Conservation (phyloP, 768 basidiomycete species). For the Hirschioporus abietinus region DNA sequence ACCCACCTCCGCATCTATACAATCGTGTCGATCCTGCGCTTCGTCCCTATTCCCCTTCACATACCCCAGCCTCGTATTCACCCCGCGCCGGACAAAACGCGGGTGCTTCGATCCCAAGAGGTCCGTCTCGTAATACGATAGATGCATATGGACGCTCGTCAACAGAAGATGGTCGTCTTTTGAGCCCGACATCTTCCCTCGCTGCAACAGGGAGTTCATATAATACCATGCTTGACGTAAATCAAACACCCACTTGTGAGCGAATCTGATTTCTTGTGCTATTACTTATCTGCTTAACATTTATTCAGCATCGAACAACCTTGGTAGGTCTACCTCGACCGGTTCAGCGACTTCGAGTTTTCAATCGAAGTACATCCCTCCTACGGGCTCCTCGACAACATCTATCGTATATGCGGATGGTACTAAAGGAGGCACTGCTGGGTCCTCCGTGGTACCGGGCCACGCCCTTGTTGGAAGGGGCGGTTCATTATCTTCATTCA, state of each 20-base stretch:
- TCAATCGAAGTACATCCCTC: background rate
- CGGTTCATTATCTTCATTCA: background rate
- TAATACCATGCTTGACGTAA: background rate
- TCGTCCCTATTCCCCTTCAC: conserved; percentile 1
- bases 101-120: background rate
- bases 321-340: background rate
- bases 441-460: background rate
- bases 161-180: background rate
- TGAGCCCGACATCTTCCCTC: background rate
- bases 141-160: background rate
- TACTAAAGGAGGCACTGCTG: background rate
- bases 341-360: background rate
- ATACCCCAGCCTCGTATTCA: background rate
- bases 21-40: background rate
- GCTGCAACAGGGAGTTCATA: background rate
- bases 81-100: no score
- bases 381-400: background rate
- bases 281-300: background rate
- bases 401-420: background rate
- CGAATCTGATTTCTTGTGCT: background rate
- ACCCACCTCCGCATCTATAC: background rate
- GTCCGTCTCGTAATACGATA: background rate
- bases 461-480: background rate
- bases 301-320: background rate
- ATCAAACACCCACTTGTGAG: background rate